These are phyloP conservation scores for Magnusiomyces fungicola DNA, from an alignment of 1,139 yeast genomes.

Conservation along the genomic window DNA sequence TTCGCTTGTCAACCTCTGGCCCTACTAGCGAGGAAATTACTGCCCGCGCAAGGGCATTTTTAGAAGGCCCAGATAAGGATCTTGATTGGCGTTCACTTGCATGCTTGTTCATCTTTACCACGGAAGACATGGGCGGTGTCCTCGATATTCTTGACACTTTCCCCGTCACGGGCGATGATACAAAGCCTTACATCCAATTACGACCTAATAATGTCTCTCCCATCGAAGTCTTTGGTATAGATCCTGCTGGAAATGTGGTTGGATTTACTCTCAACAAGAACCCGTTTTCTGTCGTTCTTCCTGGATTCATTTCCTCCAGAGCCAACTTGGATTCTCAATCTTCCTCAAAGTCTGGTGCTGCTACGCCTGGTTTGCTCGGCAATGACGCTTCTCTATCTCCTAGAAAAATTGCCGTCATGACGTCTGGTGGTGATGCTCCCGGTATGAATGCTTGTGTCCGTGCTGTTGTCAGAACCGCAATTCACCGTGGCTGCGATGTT, in stretches of 20 bases:
- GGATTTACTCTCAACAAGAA: conserved; percentile 44
- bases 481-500: conserved; percentile 86
- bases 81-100: conserved; percentile 35
- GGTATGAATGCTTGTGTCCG: conserved; percentile 97
- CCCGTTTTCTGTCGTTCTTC: conserved; percentile 28
- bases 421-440: conserved; percentile 98
- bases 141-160: conserved; percentile 11
- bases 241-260: conserved; percentile 53
- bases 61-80: conserved; percentile 18
- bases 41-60: conserved; percentile 17
- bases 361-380: background rate
- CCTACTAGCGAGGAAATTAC: conserved; percentile 20
- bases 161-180: conserved; percentile 11
- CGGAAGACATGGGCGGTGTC: conserved; percentile 23
- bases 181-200: conserved; percentile 23
- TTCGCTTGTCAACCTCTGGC: conserved; percentile 26
- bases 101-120: conserved; percentile 31
- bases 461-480: conserved; percentile 88
- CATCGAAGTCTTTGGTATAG: conserved; percentile 43
- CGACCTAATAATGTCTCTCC: conserved; percentile 34
- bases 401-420: conserved; percentile 85
- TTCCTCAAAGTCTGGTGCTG: conserved; percentile 2
- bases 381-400: background rate
- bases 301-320: conserved; percentile 12
- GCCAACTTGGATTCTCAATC: conserved; percentile 1